Conservation (phyloP, 2,329 filamentous ascomycete species). For the Periconia macrospinosa region DNA sequence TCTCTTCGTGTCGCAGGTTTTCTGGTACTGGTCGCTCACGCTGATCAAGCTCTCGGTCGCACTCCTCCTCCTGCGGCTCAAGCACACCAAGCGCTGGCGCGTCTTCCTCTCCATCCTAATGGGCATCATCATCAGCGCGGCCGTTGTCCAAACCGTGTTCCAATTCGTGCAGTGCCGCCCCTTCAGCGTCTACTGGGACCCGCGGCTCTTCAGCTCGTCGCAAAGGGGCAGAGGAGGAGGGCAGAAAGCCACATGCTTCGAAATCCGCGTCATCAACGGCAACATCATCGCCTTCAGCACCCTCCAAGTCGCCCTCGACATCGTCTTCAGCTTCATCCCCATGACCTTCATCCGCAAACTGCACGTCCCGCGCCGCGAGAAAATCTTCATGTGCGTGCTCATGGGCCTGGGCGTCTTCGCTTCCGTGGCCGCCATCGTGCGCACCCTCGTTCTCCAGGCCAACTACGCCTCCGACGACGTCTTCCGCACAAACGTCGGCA, state of each 20-base stretch:
- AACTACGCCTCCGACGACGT: conserved; percentile 19
- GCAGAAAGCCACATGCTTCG: conserved; percentile 16
- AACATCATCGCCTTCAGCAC: conserved; percentile 24
- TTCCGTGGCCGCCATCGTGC: conserved; percentile 20
- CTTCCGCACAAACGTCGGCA: conserved; percentile 22
- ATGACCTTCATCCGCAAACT: conserved; percentile 25
- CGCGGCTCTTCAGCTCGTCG: conserved; percentile 8
- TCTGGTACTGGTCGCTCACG: conserved; percentile 32
- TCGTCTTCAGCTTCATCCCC: conserved; percentile 24
- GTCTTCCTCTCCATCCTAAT: conserved; percentile 23
- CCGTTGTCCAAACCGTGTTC: conserved; percentile 20
- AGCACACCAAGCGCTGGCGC: conserved; percentile 19
- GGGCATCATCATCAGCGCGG: conserved; percentile 16
- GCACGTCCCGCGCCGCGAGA: conserved; percentile 22
- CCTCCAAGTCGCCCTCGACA: conserved; percentile 20
- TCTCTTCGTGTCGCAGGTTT: conserved; percentile 26
- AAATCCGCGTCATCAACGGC: conserved; percentile 17
- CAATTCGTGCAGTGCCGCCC: conserved; percentile 31
- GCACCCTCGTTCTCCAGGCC: conserved; percentile 19
- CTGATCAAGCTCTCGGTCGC: conserved; percentile 28
- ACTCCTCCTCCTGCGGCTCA: conserved; percentile 24
- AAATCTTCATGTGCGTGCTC: conserved; percentile 22
- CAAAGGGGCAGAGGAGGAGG: not conserved
- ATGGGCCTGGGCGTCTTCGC: conserved; percentile 29
- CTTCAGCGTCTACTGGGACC: conserved; percentile 29